A percentile compares a stretch with the other conserved stretches of the same genome.
These are phyloP conservation scores for Silene vulgaris DNA, from an alignment of 179 eudicot species.

Conservation along the genomic window DNA sequence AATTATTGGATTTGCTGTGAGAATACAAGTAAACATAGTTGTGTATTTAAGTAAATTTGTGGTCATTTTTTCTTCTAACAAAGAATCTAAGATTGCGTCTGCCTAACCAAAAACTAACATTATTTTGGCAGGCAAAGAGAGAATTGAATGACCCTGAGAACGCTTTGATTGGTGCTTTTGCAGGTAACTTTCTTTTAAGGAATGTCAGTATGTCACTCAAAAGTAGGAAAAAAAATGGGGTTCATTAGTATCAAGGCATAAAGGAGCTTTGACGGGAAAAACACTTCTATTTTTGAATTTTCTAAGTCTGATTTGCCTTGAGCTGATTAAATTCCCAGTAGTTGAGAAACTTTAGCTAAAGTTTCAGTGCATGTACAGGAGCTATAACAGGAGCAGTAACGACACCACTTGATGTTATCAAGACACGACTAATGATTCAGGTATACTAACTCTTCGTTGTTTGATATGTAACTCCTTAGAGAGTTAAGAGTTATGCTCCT, in stretches of 20 bases:
- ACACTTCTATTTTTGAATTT: background rate
- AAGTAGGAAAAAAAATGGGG: background rate
- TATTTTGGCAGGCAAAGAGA: slow-evolving; percentile 63
- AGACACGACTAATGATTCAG: slow-evolving; percentile 93
- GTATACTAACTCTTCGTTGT: slow-evolving; percentile 27
- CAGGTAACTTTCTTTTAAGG: slow-evolving; percentile 44
- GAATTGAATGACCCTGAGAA: slow-evolving; percentile 82
- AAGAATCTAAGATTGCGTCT: background rate
- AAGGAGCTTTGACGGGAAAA: background rate
- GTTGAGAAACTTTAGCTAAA: background rate
- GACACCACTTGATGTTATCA: slow-evolving; percentile 90
- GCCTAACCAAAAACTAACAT: background rate
- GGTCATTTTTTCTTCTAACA: background rate
- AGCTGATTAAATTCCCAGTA: background rate
- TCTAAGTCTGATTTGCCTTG: background rate
- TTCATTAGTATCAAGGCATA: background rate
- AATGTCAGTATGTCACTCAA: background rate
- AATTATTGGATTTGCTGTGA: background rate
- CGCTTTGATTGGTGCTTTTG: slow-evolving; percentile 84
- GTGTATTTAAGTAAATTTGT: slow-evolving; percentile 12
- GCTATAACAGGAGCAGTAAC: slow-evolving; percentile 88
- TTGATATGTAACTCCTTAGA: background rate
- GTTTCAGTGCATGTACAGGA: slow-evolving; percentile 35
- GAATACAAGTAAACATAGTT: background rate
- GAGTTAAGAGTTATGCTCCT: background rate